phyloP scores from a whole-genome alignment of 192 early-diverging fungal species.

The Dimargaris cristalligena region DNA sequence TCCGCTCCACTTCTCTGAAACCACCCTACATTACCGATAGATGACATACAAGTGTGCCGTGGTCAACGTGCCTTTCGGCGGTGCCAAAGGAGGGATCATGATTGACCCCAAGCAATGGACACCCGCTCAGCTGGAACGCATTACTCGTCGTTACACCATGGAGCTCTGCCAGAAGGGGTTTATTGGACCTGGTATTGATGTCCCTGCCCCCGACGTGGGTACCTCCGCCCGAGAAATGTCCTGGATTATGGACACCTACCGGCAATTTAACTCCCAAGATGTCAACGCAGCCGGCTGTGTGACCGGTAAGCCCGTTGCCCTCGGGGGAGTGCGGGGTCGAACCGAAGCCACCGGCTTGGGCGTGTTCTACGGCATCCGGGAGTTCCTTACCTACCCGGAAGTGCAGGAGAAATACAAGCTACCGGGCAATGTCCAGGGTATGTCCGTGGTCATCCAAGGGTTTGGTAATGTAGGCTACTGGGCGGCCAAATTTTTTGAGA shows the following conservation, averaged over 20 bases:
- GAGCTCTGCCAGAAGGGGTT: conserved; percentile 76
- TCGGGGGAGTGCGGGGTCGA: conserved; percentile 67
- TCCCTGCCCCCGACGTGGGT: conserved; percentile 71
- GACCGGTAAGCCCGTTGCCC: conserved; percentile 61
- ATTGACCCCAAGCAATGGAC: conserved; percentile 66
- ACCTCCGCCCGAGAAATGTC: conserved; percentile 69
- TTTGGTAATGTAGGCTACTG: conserved; percentile 78
- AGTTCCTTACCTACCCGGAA: conserved; percentile 63
- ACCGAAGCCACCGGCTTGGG: conserved; percentile 71
- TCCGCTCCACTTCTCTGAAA: too few relatives aligned
- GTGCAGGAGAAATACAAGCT: conserved; percentile 50
- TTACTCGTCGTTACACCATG: conserved; percentile 67
- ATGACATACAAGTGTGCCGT: conserved; percentile 82
- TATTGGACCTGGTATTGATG: conserved; percentile 66
- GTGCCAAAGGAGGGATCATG: conserved; percentile 68
- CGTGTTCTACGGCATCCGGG: conserved; percentile 63
- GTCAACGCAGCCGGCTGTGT: conserved; percentile 68
- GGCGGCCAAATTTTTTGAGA: conserved; percentile 64
- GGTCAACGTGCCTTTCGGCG: conserved; percentile 68
- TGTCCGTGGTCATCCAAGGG: conserved; percentile 58
- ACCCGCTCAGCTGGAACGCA: conserved; percentile 49
- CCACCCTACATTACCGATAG: too few relatives aligned
- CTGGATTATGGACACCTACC: conserved; percentile 75
- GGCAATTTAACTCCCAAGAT: conserved; percentile 64
- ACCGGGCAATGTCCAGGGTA: conserved; percentile 40